phyloP scores from a whole-genome alignment of 371 early-diverging fungal species.

The Mortierella polycephala region DNA sequence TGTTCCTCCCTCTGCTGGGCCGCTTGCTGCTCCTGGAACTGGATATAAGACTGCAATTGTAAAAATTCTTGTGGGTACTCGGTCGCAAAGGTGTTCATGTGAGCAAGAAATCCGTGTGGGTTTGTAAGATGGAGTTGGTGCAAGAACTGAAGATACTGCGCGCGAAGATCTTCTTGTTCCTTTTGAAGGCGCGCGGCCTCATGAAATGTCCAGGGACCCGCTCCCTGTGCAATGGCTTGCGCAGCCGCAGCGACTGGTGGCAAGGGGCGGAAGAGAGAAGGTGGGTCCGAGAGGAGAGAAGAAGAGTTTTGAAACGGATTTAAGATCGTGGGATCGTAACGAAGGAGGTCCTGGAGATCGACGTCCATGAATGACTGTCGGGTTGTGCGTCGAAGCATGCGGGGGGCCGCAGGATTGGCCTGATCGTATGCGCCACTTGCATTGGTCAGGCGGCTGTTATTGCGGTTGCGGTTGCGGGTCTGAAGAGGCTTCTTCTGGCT shows the following conservation, averaged over 20 bases:
- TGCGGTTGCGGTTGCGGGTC: slow-evolving; percentile 30
- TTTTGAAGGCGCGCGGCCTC: slow-evolving; percentile 48
- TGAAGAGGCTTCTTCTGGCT: slow-evolving; percentile 37
- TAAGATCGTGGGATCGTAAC: slow-evolving; percentile 33
- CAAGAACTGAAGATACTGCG: slow-evolving; percentile 49
- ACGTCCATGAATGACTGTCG: slow-evolving; percentile 55
- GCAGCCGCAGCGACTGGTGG: slow-evolving; percentile 47
- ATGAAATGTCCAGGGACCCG: slow-evolving; percentile 46
- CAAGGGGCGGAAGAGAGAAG: slow-evolving; percentile 48
- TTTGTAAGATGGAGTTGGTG: slow-evolving; percentile 43
- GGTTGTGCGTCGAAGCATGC: slow-evolving; percentile 49
- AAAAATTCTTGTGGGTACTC: slow-evolving; percentile 49
- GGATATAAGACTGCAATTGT: slow-evolving; percentile 49
- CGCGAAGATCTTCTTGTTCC: slow-evolving; percentile 53
- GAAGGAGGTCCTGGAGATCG: slow-evolving; percentile 48
- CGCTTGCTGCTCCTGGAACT: slow-evolving; percentile 35
- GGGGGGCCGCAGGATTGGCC: slow-evolving; percentile 20
- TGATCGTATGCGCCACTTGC: not conserved
- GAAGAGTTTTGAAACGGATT: slow-evolving; percentile 51
- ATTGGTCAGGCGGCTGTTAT: not conserved
- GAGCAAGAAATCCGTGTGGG: slow-evolving; percentile 46
- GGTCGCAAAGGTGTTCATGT: slow-evolving; percentile 52
- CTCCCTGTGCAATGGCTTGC: slow-evolving; percentile 48
- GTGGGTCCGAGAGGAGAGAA: slow-evolving; percentile 49
- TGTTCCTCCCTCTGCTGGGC: slow-evolving; percentile 30